Evolutionary conservation across 176 grass and related monocot genomes (phyloP).

Genomic region (Olyra latifolia): DNA sequence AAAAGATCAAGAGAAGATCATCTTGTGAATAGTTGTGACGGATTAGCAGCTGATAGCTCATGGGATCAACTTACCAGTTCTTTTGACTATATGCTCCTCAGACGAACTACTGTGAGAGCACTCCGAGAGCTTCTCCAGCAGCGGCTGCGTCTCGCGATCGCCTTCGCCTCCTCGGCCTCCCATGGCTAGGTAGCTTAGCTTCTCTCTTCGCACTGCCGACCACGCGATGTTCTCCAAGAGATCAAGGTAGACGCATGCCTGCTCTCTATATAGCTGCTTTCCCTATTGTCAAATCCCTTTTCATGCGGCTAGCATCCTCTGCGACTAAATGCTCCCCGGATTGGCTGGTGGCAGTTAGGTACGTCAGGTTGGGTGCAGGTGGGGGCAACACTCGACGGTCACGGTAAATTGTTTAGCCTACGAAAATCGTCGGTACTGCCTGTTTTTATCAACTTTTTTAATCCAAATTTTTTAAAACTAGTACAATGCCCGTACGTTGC

Average conservation of each 20-base stretch:
- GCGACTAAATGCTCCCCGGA: too few species aligned
- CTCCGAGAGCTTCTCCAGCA: slow-evolving; percentile 37
- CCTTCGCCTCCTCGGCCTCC: not conserved
- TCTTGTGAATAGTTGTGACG: not conserved
- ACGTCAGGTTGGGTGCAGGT: too few species aligned
- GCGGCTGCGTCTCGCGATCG: not conserved
- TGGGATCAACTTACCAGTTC: slow-evolving; percentile 28
- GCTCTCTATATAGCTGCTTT: not conserved
- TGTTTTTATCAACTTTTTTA: too few species aligned
- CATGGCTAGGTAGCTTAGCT: slow-evolving; percentile 14
- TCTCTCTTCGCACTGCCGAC: not conserved
- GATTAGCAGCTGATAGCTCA: too few species aligned
- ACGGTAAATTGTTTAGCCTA: too few species aligned
- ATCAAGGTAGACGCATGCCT: not conserved
- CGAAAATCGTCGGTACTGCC: too few species aligned
- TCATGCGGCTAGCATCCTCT: too few species aligned
- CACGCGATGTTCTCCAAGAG: not conserved
- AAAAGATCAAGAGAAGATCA: not conserved
- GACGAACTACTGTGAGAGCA: not conserved
- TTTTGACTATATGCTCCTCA: slow-evolving; percentile 4
- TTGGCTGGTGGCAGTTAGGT: too few species aligned
- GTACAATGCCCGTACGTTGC: too few species aligned
- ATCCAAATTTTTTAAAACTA: too few species aligned
- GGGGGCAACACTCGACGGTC: too few species aligned
- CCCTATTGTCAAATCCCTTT: too few species aligned